Evolutionary conservation across 371 early-diverging fungal genomes (phyloP).

Genomic region (Mucor piriformis): DNA sequence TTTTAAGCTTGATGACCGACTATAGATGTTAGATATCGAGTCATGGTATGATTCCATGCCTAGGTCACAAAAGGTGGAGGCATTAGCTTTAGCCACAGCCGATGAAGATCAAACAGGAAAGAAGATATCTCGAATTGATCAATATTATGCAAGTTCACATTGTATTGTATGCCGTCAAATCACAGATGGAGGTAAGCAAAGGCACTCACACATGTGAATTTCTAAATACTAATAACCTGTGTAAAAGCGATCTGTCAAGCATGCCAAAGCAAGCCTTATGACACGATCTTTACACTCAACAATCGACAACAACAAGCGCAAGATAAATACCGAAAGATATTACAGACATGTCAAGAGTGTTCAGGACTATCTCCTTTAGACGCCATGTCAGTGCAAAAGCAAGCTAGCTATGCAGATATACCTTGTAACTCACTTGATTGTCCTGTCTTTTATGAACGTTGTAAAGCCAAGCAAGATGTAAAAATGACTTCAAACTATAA

Average conservation of each 20-base stretch:
- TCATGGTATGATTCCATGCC: slow-evolving; percentile 74
- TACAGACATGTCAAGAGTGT: slow-evolving; percentile 38
- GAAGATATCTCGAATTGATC: slow-evolving; percentile 35
- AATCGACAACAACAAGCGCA: slow-evolving; percentile 30
- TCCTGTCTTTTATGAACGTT: slow-evolving; percentile 42
- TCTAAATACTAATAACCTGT: background rate
- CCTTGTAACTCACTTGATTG: slow-evolving; percentile 53
- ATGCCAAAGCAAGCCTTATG: slow-evolving; percentile 20
- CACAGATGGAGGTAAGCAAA: slow-evolving; percentile 31
- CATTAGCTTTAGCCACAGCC: slow-evolving; percentile 23
- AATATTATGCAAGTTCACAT: slow-evolving; percentile 45
- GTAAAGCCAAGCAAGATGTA: slow-evolving; percentile 42
- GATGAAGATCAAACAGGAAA: slow-evolving; percentile 9
- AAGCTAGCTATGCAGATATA: slow-evolving; percentile 23
- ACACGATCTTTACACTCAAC: slow-evolving; percentile 22
- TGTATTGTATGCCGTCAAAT: slow-evolving; percentile 40
- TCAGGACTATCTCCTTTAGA: slow-evolving; percentile 24
- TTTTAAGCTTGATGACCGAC: background rate
- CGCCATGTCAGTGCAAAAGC: slow-evolving; percentile 6
- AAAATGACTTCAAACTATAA: slow-evolving; percentile 29
- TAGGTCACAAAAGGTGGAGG: slow-evolving; percentile 37
- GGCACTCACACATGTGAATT: too few relatives aligned
- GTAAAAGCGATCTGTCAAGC: slow-evolving; percentile 26
- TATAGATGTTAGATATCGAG: slow-evolving; percentile 43
- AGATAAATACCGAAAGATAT: slow-evolving; percentile 13